These are phyloP conservation scores for Theobroma grandiflorum DNA, from an alignment of 441 rosid genomes.

Conservation along the genomic window DNA sequence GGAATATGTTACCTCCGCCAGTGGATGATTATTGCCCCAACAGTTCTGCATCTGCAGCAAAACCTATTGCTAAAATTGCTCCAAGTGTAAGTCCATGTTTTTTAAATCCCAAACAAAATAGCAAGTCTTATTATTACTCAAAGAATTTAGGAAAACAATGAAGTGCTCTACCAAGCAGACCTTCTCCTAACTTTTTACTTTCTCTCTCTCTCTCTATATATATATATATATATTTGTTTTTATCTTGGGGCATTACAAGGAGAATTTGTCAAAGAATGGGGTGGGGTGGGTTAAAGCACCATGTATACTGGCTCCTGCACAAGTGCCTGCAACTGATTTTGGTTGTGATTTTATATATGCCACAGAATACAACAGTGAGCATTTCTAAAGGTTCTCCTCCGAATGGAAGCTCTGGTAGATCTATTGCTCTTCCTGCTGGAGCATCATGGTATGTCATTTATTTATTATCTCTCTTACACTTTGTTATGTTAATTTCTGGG, in stretches of 20 bases:
- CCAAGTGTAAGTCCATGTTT: conserved; percentile 51
- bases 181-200: background rate
- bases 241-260: background rate
- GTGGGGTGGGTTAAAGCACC: background rate
- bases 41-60: conserved; percentile 47
- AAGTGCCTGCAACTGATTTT: background rate
- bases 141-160: background rate
- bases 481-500: conserved; percentile 8
- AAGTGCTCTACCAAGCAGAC: background rate
- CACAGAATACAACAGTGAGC: conserved; percentile 54
- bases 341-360: conserved; percentile 19
- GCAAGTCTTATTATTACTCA: background rate
- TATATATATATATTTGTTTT: background rate
- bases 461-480: background rate
- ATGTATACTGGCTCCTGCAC: background rate
- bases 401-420: conserved; percentile 70
- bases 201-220: too few species aligned
- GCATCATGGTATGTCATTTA: conserved; percentile 76
- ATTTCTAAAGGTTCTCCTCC: conserved; percentile 74
- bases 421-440: conserved; percentile 83
- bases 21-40: conserved; percentile 55
- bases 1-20: conserved; percentile 69
- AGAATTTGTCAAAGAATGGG: background rate
- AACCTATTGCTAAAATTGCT: conserved; percentile 49
- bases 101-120: background rate